These are phyloP conservation scores for Ruellia speciosa DNA, from an alignment of 305 asterid genomes.

Conservation along the genomic window DNA sequence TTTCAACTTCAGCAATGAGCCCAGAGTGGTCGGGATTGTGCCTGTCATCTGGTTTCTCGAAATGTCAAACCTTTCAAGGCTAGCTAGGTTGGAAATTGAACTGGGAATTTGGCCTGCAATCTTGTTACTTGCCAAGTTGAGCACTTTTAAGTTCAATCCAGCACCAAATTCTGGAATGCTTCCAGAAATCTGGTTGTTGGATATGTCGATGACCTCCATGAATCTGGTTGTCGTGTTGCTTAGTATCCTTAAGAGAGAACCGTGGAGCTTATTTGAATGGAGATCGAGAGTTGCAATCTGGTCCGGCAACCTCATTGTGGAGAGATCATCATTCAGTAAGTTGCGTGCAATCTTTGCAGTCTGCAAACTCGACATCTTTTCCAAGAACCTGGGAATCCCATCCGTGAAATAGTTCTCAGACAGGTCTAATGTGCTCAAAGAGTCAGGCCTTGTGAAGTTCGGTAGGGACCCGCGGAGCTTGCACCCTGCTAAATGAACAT, in stretches of 20 bases:
- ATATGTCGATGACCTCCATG: constrained; percentile 59
- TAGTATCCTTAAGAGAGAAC: constrained; percentile 48
- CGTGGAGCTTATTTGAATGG: constrained; percentile 58
- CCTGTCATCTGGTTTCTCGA: constrained; percentile 74
- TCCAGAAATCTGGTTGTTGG: constrained; percentile 61
- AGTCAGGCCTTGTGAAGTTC: constrained; percentile 56
- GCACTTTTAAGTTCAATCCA: constrained; percentile 41
- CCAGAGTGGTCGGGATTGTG: constrained; percentile 65
- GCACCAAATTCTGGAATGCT: constrained; percentile 47
- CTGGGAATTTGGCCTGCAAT: constrained; percentile 63
- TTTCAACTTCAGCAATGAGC: constrained; percentile 47
- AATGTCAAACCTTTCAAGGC: constrained; percentile 51
- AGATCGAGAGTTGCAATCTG: constrained; percentile 59
- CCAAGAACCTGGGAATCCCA: constrained; percentile 52
- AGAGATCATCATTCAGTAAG: constrained; percentile 41
- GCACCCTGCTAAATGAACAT: constrained; percentile 68
- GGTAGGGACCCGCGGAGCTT: constrained; percentile 66
- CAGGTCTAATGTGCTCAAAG: constrained; percentile 59
- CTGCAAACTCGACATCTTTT: constrained; percentile 48
- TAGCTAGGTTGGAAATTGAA: constrained; percentile 50
- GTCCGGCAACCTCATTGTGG: constrained; percentile 50
- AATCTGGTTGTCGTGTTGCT: constrained; percentile 44
- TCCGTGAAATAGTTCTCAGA: constrained; percentile 59
- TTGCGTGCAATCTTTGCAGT: constrained; percentile 57
- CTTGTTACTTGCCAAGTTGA: constrained; percentile 64